Base-by-base conservation (phyloP, 139 green algal genomes). In the Chlorella sp. region DNA sequence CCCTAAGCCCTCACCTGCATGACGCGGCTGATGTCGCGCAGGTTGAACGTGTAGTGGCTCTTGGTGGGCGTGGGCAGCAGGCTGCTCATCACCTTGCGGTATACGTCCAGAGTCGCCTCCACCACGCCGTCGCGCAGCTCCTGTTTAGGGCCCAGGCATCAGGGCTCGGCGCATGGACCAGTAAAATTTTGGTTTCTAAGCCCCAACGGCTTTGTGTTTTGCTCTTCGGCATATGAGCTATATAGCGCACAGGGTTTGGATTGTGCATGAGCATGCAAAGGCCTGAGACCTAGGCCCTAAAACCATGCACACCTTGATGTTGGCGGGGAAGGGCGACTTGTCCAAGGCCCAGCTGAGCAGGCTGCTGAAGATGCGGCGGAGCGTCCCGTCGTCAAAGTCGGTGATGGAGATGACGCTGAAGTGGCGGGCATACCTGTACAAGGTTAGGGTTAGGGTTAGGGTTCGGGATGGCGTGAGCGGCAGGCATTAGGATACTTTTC, bases 1-100 rank as follows among this genome's bases (percentile, higher is more conserved):
- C 10, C 49, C 10, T 59, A 17, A 10, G 49, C 49, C 61, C 78
- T 73, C 80, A 85, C 89, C 77, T 93, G 90, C 74, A 94, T 87
- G 24, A 94, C 88, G 59, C 91, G 89, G 73, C 77, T 85, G 17
- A 95, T 80, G 73, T 96, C 90, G 1, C 91, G 77, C 77, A 95
- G 83, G 82, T 92, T 96, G 90, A 96, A 96, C 31, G 85, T 91
- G 84, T 96, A 96, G 84, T 96, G 91, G 22, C 67, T 87, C 72
- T 87, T 89, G 14, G 87, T 83, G 31, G 91, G 91, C 2, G 91
- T 96, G 23, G 89, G 89, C 72, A 94, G 84, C 74, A 94, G 80
- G 59, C 60, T 74, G 4, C 60, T 26, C 61, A 80, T 78, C 26
- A 83, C 80, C 10, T 72, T 79, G 50, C 68, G 69, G 80, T 86